phyloP scores from a whole-genome alignment of 371 early-diverging fungal genomes.

The Nosema muscidifuracis region DNA sequence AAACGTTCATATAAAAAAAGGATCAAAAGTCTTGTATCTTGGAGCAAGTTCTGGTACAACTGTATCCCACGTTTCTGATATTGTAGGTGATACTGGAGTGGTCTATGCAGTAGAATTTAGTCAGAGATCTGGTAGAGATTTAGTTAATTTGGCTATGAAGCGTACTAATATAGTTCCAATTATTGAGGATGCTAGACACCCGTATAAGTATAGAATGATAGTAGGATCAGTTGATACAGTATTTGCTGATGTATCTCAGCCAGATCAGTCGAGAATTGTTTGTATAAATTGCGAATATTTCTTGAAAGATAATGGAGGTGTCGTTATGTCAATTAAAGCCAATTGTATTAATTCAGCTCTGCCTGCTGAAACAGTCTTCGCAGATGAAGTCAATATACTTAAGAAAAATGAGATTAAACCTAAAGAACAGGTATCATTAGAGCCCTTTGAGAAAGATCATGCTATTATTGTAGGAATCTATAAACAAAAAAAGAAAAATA shows the following conservation, averaged over 20 bases:
- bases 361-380: conserved; percentile 92
- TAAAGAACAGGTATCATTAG: conserved; percentile 94
- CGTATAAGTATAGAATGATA: conserved; percentile 99
- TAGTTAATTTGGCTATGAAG: conserved; percentile 99
- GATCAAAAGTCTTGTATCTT: conserved; percentile 93
- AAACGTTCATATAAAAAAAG: conserved; percentile 86
- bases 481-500: conserved; percentile 13
- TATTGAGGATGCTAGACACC: conserved; percentile 98
- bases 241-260: conserved; percentile 99
- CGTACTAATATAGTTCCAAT: conserved; percentile 99
- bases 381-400: conserved; percentile 95
- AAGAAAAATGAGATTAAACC: conserved; percentile 96
- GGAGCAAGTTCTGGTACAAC: conserved; percentile 96
- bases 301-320: conserved; percentile 89
- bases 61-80: conserved; percentile 98
- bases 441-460: conserved; percentile 99
- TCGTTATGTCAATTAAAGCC: conserved; percentile 98
- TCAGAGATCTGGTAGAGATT: conserved; percentile 96
- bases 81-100: conserved; percentile 79
- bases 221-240: conserved; percentile 98
- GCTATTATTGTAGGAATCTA: conserved; percentile 84
- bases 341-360: conserved; percentile 99
- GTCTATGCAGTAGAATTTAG: conserved; percentile 99
- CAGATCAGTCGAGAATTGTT: conserved; percentile 99
- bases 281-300: conserved; percentile 95